Percentiles rank a stretch among this genome's conserved stretches.
These are phyloP conservation scores for Neolentinus lepideus DNA, from an alignment of 1,284 basidiomycete species.

Conservation along the genomic window DNA sequence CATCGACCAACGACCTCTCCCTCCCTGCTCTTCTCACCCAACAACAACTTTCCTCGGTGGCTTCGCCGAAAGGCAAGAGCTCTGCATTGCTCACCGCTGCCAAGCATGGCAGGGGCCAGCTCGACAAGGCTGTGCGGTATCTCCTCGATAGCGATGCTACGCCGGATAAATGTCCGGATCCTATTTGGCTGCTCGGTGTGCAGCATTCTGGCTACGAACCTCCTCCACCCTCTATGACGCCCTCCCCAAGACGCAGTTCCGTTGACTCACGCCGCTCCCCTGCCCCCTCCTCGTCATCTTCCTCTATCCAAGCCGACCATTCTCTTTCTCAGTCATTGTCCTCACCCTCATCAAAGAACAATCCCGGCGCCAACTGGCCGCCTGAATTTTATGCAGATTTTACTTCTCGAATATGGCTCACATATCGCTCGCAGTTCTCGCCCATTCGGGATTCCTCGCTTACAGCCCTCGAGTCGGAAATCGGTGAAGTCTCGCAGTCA, in stretches of 20 bases:
- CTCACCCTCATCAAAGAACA: conserved; percentile 29
- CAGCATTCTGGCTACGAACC: conserved; percentile 70
- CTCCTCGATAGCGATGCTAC: conserved; percentile 77
- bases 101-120: conserved; percentile 64
- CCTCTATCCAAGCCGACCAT: conserved; percentile 19
- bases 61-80: conserved; percentile 38
- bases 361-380: conserved; percentile 60
- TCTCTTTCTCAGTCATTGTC: conserved; percentile 26
- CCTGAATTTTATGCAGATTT: conserved; percentile 87
- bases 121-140: conserved; percentile 78
- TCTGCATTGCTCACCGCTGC: conserved; percentile 56
- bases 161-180: conserved; percentile 72
- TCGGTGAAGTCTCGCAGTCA: conserved; percentile 22
- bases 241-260: conserved; percentile 28
- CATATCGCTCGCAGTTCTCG: conserved; percentile 85
- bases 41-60: conserved; percentile 11
- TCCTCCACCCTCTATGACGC: conserved; percentile 23
- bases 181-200: conserved; percentile 82
- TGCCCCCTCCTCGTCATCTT: conserved; percentile 36
- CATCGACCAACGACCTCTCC: conserved; percentile 63
- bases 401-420: conserved; percentile 82
- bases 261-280: conserved; percentile 27
- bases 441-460: conserved; percentile 71
- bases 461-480: conserved; percentile 38
- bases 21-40: conserved; percentile 53